Evolutionary conservation across 2,329 filamentous ascomycete genomes (phyloP).

Genomic region (Davidsoniella virescens): DNA sequence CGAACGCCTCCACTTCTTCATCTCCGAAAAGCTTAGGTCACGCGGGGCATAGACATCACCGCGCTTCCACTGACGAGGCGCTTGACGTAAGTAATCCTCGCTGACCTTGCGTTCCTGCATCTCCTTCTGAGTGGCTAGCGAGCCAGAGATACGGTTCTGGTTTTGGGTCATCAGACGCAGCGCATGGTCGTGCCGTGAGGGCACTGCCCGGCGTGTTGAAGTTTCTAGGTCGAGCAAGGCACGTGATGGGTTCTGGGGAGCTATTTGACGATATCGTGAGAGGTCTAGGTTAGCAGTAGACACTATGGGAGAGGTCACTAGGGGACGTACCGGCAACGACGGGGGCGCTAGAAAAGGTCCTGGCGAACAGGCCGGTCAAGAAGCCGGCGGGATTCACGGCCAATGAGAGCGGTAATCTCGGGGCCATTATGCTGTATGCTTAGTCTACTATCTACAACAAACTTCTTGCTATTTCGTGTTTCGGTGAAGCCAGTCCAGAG

Average conservation of each 20-base stretch:
- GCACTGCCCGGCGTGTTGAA: constrained; percentile 15
- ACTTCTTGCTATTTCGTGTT: not conserved
- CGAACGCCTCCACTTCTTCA: constrained; percentile 59
- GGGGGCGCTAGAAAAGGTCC: constrained; percentile 7
- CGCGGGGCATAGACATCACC: constrained; percentile 87
- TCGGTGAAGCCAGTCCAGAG: too few relatives aligned
- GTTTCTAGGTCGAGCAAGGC: constrained; percentile 10
- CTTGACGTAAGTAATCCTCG: constrained; percentile 43
- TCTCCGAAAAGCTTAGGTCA: constrained; percentile 64
- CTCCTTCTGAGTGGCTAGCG: constrained; percentile 15
- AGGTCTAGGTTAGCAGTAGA: constrained; percentile 1
- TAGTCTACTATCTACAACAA: not conserved
- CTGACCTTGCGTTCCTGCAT: constrained; percentile 21
- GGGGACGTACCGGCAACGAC: not conserved
- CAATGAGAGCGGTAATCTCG: constrained; percentile 5
- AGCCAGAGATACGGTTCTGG: constrained; percentile 14
- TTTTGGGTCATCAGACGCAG: constrained; percentile 14
- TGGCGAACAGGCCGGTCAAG: constrained; percentile 4
- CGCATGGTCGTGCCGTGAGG: constrained; percentile 10
- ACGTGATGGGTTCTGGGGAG: constrained; percentile 13
- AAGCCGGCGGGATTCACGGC: constrained; percentile 6
- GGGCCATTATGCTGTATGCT: constrained; percentile 1
- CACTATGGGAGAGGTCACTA: not conserved
- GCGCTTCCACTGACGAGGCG: constrained; percentile 52
- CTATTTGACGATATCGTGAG: not conserved